Base-by-base conservation (phyloP, 1,284 basidiomycete species). In the Stereum hirsutum region DNA sequence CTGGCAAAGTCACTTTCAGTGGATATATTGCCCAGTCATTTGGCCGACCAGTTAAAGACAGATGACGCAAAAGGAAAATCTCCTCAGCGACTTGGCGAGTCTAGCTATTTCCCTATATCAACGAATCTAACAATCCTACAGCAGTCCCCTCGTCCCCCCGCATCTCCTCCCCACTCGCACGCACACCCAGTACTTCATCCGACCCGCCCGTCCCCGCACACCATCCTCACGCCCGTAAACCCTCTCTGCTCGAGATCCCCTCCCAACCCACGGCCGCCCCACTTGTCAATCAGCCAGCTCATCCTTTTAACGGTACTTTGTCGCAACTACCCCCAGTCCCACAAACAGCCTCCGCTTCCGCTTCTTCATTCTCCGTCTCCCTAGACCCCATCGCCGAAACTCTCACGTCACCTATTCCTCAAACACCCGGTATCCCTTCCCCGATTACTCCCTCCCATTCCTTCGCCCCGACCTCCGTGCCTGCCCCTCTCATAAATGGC, bases 181-280 rank as follows among this genome's bases (percentile, higher is more conserved):
- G 78, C 19, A 69, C 73, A 5, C 66, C 75, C 21, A 63, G 70
- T 10, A n/a, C n/a, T n/a, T n/a, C n/a, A n/a, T n/a, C n/a, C n/a
- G n/a, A n/a, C n/a, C n/a, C n/a, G n/a, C n/a, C n/a, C n/a, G 60
- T 82, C 0, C 68, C 76, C 1, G 63, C 74, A 2, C 69, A 75
- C 31, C 86, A 89, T 53, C 85, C 86, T 0, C 85, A 89, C 50
- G 85, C 81, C 0, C 75, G 86, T 31, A 89, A 89, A 57, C 67
- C 75, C 21, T 88, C 82, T 14, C 59, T 85, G 3, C 45, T 78
- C 12, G 81, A 83, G 50, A 74, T 70, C 2, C 69, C 74, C 36
- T 54, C 72, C 5, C 64, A 71, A 30, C 50, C 72, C 11, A 60
- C 36, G 5, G 25, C 5, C 10, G 20, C 20, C 15, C n/a, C 8